Evolutionary conservation across 495 filamentous ascomycete species (phyloP).

Genomic region (Acidiella bohemica): DNA sequence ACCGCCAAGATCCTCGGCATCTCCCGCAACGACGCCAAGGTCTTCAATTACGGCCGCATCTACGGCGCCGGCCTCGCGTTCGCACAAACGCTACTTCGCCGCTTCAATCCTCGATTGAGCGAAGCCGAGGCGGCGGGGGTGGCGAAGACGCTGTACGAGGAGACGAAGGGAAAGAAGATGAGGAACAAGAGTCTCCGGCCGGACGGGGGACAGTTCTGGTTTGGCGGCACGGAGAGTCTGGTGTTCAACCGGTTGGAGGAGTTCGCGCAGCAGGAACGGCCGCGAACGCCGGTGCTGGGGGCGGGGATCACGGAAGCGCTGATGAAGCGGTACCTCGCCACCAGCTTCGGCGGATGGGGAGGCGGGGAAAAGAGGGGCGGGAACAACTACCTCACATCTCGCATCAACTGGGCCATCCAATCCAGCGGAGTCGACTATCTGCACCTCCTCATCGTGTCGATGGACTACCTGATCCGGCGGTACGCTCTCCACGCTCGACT

Average conservation of each 20-base stretch:
- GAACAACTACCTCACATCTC: conserved; percentile 64
- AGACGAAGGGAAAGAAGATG: conserved; percentile 76
- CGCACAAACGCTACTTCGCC: conserved; percentile 72
- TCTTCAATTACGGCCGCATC: conserved; percentile 98
- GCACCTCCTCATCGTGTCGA: conserved; percentile 80
- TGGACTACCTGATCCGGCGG: conserved; percentile 84
- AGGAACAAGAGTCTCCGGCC: conserved; percentile 46
- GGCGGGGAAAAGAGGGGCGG: neutral
- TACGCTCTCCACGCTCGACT: conserved; percentile 76
- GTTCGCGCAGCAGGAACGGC: conserved; percentile 86
- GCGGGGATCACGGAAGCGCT: conserved; percentile 95
- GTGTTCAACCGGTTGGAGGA: conserved; percentile 98
- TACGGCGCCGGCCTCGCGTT: conserved; percentile 94
- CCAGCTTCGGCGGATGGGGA: conserved; percentile 17
- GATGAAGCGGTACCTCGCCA: conserved; percentile 72
- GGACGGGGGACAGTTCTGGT: conserved; percentile 58
- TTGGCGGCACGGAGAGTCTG: conserved; percentile 89
- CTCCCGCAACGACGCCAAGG: conserved; percentile 84
- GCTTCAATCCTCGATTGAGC: conserved; percentile 76
- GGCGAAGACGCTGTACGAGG: conserved; percentile 67
- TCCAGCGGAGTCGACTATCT: conserved; percentile 96
- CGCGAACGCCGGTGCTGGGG: conserved; percentile 83
- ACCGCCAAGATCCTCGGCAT: conserved; percentile 88
- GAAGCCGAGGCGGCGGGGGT: conserved; percentile 63
- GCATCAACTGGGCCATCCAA: conserved; percentile 99